phyloP scores from a whole-genome alignment of 768 basidiomycete genomes.

The Cyclocybe aegerita region DNA sequence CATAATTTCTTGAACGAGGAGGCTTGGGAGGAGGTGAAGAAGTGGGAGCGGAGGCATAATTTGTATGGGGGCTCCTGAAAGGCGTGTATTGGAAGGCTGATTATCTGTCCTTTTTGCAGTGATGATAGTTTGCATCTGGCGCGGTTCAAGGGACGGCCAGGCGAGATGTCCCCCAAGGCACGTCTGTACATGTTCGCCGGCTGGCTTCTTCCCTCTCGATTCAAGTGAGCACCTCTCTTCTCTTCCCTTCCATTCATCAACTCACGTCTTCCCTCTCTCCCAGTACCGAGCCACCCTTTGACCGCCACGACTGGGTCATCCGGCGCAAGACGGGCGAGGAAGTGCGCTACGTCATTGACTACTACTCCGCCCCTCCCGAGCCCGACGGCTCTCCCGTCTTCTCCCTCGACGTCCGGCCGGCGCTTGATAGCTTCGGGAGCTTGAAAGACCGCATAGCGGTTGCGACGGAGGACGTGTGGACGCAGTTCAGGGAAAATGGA shows the following conservation, averaged over 20 bases:
- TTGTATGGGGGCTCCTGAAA: conserved; percentile 42
- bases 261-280: conserved; percentile 8
- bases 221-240: conserved; percentile 62
- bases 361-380: conserved; percentile 91
- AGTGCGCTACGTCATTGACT: conserved; percentile 97
- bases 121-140: conserved; percentile 73
- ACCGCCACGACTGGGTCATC: conserved; percentile 97
- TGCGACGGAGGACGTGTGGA: conserved; percentile 72
- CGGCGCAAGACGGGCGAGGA: conserved; percentile 76
- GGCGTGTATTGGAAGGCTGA: background rate
- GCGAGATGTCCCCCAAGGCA: conserved; percentile 94
- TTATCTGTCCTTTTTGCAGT: conserved; percentile 32
- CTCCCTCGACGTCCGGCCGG: conserved; percentile 92
- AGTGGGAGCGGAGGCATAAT: conserved; percentile 80
- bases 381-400: conserved; percentile 93
- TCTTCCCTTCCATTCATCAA: background rate
- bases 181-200: conserved; percentile 84
- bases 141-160: conserved; percentile 86
- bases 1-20: conserved; percentile 98
- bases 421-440: conserved; percentile 81
- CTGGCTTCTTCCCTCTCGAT: conserved; percentile 84
- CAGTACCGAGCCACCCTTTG: conserved; percentile 94
- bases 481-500: conserved; percentile 36
- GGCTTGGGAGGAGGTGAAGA: conserved; percentile 93
- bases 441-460: conserved; percentile 70